Evolutionary conservation across 192 early-diverging fungal genomes (phyloP).

Genomic region (Coemansia sp.): DNA sequence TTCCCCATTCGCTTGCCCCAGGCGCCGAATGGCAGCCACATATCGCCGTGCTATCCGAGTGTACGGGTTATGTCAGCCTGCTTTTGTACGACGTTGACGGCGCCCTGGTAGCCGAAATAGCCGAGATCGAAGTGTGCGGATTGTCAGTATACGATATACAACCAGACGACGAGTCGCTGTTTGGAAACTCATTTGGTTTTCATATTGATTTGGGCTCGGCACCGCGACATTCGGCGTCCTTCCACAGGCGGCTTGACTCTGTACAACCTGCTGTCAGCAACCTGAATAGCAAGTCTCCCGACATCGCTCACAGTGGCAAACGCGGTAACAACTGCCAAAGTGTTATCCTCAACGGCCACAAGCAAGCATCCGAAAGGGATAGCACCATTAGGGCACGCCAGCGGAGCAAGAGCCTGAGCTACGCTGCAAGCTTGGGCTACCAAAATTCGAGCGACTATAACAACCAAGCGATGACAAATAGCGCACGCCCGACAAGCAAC

Average conservation of each 20-base stretch:
- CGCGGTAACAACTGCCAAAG: constrained; percentile 8
- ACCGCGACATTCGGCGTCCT: neutral
- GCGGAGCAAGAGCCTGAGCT: constrained; percentile 12
- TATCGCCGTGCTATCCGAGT: constrained; percentile 36
- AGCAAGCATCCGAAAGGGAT: neutral
- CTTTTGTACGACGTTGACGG: constrained; percentile 39
- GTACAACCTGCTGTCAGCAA: neutral
- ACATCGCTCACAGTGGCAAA: neutral
- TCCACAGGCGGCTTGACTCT: neutral
- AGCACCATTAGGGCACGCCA: neutral
- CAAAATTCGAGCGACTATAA: neutral
- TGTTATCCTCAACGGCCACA: neutral
- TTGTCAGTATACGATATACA: constrained; percentile 29
- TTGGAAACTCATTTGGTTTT: constrained; percentile 40
- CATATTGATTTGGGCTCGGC: constrained; percentile 11
- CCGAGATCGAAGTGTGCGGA: constrained; percentile 27
- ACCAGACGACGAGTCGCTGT: constrained; percentile 43
- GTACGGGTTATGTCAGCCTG: constrained; percentile 27
- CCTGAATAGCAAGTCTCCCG: neutral
- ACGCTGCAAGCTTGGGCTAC: neutral
- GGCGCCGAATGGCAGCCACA: constrained; percentile 34
- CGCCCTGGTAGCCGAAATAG: constrained; percentile 23
- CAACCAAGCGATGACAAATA: neutral
- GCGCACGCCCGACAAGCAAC: neutral
- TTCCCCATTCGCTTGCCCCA: constrained; percentile 28